Base-by-base conservation (phyloP, 2,329 filamentous ascomycete species). In the Cordyceps tenuipes region DNA sequence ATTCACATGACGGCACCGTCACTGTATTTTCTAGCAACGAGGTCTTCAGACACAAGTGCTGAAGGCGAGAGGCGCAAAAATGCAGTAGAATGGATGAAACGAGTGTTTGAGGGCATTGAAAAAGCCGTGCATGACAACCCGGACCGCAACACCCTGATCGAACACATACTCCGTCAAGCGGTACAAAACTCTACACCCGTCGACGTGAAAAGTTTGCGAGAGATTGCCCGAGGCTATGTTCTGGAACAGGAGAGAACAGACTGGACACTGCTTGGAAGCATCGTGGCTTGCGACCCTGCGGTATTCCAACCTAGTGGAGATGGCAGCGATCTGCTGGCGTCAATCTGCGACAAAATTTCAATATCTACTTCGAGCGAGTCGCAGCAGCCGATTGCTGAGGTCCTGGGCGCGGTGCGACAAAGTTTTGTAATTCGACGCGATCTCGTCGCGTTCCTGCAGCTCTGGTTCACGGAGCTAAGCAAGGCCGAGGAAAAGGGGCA, bases 241-340 rank as follows among this genome's bases (percentile, higher is more conserved):
- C 62, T 80, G 3, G 63, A 66, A 1, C 58, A 64, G 9, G 64
- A 70, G 4, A 65, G 57, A 5, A 74, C 72, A 3, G 73, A 79
- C 50, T 81, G 80, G 78, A 62, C 62, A 0, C 65, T 82, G 10
- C 64, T 79, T 7, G 75, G 72, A 15, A 69, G 69, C 13, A 65
- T 77, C 29, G 72, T 77, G 1, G 68, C 69, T 8, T 77, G 79
- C 49, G 79, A 82, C 43, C 72, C 77, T 0, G 79, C 81, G 51
- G 71, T 77, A 8, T 79, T 82, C 51, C 72, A 75, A 65, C 74
- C 66, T 39, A 71, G 70, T 0, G 70, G 73, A 0, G 72, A 77
- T 3, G 76, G 75, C 0, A 68, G 68, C 8, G 63, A 64, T 7
- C 66, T 82, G 5, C 70, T 81, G 5, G 68, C 72, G 17, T 68